Evolutionary conservation across 2,329 filamentous ascomycete genomes (phyloP), one percentile per base, ranked within the genome.

Genomic region (Cladosporium sp.): DNA sequence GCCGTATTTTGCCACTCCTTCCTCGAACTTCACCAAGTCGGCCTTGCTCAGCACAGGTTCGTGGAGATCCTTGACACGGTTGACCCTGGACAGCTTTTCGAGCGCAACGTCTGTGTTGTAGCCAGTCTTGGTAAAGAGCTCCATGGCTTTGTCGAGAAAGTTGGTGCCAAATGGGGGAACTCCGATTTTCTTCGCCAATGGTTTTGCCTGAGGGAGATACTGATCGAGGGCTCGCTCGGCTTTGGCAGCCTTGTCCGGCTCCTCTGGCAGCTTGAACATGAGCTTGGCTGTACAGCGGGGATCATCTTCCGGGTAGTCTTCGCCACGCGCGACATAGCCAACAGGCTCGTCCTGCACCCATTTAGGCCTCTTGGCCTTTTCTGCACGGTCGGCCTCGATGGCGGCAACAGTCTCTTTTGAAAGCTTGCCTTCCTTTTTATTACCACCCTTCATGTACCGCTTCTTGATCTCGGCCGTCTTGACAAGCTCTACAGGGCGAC

Each of bases 341-440:
- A 81, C 72, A 0, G 93, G 93, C 67, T 93, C 89, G 62, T 97
- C 93, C 74, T 95, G 85, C 32, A 97, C 80, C 89, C 90, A 96
- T 69, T 91, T 93, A 0, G 92, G 92, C 16, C 91, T 84, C 58
- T 85, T 89, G 52, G 90, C 89, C 56, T 84, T 84, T 59, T 85
- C 83, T 38, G 83, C 77, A 61, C 87, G 91, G 59, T 96, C 89
- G 7, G 86, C 85, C 69, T 96, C 92, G 6, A 90, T 75, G 2
- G 85, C 85, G 34, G 88, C 87, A 50, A 87, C 74, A 0, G 85
- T 83, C 61, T 95, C 91, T 68, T 93, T 95, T 22, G 85, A 83
- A 42, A 85, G 71, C 62, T 91, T 93, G 35, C 79, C 75, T 54
- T 89, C 86, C 64, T 88, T 91, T 67, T 89, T 89, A 54, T 84